These are phyloP conservation scores for Melampsora abietis-canadensis DNA, from an alignment of 1,284 basidiomycete genomes.

Conservation along the genomic window DNA sequence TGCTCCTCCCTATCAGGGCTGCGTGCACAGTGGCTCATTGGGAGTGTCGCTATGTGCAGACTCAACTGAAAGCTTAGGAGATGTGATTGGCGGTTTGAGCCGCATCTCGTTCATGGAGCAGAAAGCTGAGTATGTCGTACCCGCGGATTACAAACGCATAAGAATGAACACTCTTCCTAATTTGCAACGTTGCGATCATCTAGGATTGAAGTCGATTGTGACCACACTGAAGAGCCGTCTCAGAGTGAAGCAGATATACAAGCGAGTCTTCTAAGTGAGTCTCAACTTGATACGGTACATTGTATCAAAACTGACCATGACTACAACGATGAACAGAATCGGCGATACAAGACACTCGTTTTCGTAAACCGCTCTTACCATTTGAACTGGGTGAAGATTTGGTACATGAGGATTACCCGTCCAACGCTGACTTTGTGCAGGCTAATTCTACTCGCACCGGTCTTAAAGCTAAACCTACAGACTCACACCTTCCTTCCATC, in stretches of 20 bases:
- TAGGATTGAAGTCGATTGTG: not conserved
- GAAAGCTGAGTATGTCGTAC: not conserved
- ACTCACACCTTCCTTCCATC: conserved; percentile 8
- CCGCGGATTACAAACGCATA: not conserved
- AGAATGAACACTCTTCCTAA: not conserved
- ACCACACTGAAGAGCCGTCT: not conserved
- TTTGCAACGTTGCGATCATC: not conserved
- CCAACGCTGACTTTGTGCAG: conserved; percentile 29
- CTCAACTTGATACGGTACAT: not conserved
- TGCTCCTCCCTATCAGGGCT: not conserved
- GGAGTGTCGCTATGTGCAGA: conserved; percentile 55
- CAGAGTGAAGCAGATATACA: conserved; percentile 11
- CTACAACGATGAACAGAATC: conserved; percentile 15
- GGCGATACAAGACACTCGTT: conserved; percentile 31
- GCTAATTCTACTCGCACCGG: not conserved
- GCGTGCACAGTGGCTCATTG: conserved; percentile 43
- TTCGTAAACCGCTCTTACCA: conserved; percentile 12
- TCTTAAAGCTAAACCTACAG: not conserved
- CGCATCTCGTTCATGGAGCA: conserved; percentile 19
- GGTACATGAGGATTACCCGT: conserved; percentile 34
- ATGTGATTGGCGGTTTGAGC: conserved; percentile 11
- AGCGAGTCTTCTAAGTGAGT: conserved; percentile 23
- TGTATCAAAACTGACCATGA: not conserved
- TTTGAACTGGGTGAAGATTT: conserved; percentile 40
- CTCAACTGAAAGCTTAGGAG: conserved; percentile 52